phyloP scores from a whole-genome alignment of 371 early-diverging fungal genomes.

The Apophysomyces ossiformis region DNA sequence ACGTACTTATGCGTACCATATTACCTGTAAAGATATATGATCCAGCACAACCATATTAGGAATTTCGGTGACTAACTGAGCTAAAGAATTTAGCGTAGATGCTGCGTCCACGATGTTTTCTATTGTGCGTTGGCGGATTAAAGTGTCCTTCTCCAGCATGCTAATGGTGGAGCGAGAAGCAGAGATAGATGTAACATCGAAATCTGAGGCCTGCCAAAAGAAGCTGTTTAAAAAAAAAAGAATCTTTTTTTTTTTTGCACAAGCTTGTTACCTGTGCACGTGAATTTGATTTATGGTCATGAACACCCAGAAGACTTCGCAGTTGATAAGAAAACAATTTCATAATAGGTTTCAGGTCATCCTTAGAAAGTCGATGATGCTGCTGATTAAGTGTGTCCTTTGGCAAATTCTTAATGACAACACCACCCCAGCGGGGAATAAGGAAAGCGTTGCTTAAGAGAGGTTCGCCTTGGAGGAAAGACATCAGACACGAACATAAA shows the following conservation, averaged over 20 bases:
- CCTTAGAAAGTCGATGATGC: constrained; percentile 37
- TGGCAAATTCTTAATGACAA: constrained; percentile 73
- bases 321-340: constrained; percentile 81
- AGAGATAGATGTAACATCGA: constrained; percentile 17
- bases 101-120: constrained; percentile 76
- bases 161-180: constrained; percentile 43
- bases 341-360: constrained; percentile 74
- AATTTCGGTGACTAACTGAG: constrained; percentile 76
- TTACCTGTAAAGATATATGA: constrained; percentile 72
- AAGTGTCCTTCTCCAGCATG: constrained; percentile 76
- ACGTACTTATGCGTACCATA: constrained; percentile 5
- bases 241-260: background rate
- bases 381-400: constrained; percentile 12
- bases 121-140: constrained; percentile 67
- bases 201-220: constrained; percentile 13
- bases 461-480: constrained; percentile 28
- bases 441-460: constrained; percentile 77
- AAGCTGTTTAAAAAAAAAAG: background rate
- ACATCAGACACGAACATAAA: background rate
- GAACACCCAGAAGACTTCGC: constrained; percentile 80
- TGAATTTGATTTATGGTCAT: constrained; percentile 32
- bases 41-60: constrained; percentile 93
- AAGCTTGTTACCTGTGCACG: background rate
- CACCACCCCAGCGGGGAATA: constrained; percentile 94
- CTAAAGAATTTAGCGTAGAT: constrained; percentile 78